Base-by-base conservation (phyloP, 257 asterid species). In the Nicotiana knightiana region DNA sequence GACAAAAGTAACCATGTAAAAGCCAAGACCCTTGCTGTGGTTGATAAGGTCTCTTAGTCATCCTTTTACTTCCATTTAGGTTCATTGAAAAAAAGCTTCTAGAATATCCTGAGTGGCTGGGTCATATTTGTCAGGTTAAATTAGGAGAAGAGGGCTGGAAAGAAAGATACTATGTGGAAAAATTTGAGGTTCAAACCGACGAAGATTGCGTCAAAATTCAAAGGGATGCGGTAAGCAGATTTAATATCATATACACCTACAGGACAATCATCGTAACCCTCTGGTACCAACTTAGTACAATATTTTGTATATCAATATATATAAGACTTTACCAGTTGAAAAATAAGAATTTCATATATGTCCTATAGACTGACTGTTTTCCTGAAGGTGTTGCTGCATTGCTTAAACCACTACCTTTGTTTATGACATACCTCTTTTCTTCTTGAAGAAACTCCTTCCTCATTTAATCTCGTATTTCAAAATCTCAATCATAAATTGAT, bases 101-200 rank as follows among this genome's bases (percentile, higher is more conserved):
- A 53, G 57, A 53, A 13, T 53, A 53, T 53, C 57, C 57, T 53
- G 57, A 12, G 3, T 43, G 11, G 48, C 48, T 43, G 48, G 57
- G 57, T 53, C 17, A 0, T 13, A 53, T 53, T 53, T 53, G 1
- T 87, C 89, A 91, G 95, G 89, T 92, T 78, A 87, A 88, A 46
- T 83, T 92, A 53, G 94, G 93, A 70, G 92, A 90, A 76, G 89
- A 83, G 62, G 97, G 94, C 67, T 92, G 91, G 90, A 92, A 89
- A 76, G 89, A 88, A 32, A 87, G 97, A 90, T 92, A 92, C 85
- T 92, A 92, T 76, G 24, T 83, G 1, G 90, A 87, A 77, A 92
- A 92, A 67, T 92, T 92, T 83, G 81, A 82, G 79, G 86, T 82
- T 83, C 82, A 78, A 81, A 84, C 81, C 55, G 88, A 77, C 48